phyloP scores from a whole-genome alignment of 2,329 filamentous ascomycete species.

The Fusarium sulawesiense region DNA sequence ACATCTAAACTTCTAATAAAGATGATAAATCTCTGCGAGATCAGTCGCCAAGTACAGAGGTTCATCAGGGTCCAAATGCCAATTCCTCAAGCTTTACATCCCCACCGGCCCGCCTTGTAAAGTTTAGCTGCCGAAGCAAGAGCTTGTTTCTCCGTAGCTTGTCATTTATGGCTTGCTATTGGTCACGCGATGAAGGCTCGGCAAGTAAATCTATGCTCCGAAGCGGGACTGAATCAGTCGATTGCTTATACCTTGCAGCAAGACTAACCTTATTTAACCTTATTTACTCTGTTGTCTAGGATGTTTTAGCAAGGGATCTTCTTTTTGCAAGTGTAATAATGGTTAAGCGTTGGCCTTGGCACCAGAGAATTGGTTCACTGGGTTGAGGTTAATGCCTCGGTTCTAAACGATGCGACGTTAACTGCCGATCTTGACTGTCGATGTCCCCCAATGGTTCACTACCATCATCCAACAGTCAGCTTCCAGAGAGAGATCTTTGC shows the following conservation, averaged over 20 bases:
- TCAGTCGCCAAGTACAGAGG: neutral
- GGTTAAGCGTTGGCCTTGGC: neutral
- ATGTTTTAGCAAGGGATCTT: neutral
- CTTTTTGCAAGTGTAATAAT: neutral
- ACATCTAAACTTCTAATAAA: too few relatives aligned
- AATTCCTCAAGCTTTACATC: neutral
- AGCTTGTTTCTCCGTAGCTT: neutral
- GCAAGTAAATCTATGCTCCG: conserved; percentile 35
- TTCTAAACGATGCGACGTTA: neutral
- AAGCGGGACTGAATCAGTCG: conserved; percentile 18
- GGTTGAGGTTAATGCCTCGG: neutral
- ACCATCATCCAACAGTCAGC: neutral
- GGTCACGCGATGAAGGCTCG: conserved; percentile 6
- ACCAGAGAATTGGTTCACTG: neutral
- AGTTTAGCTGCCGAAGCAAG: conserved; percentile 29
- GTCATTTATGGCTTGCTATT: neutral
- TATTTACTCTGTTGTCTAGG: neutral
- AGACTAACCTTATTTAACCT: neutral
- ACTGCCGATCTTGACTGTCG: conserved; percentile 9
- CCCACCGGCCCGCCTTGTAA: conserved; percentile 16
- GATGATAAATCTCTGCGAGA: too few relatives aligned
- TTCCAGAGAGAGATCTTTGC: neutral
- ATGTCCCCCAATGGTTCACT: too few relatives aligned
- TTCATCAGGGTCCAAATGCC: conserved; percentile 9
- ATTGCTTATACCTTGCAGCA: conserved; percentile 10